Evolutionary conservation across 352 stramenopile genomes (phyloP).

Genomic region (Phytophthora macrochlamydospora): DNA sequence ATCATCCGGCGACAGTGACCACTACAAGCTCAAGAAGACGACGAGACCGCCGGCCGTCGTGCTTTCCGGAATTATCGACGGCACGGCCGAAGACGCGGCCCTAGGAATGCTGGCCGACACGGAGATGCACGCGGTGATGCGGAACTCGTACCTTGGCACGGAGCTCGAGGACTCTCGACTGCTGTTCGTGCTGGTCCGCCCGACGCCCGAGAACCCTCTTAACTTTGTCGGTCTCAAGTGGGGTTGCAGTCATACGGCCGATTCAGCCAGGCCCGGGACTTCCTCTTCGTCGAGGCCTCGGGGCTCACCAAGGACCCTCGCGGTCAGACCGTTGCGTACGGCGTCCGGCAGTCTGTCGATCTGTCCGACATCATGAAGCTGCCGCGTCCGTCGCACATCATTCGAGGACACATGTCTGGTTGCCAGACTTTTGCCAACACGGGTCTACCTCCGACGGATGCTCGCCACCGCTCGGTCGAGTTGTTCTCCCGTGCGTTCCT

Average conservation of each 20-base stretch:
- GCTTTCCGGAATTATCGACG: constrained; percentile 26
- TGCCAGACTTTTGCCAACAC: constrained; percentile 36
- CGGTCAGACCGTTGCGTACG: constrained; percentile 32
- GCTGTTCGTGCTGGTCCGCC: constrained; percentile 31
- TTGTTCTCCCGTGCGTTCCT: constrained; percentile 37
- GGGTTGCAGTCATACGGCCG: constrained; percentile 31
- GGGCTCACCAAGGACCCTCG: constrained; percentile 37
- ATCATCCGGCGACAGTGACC: constrained; percentile 24
- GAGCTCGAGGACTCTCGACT: constrained; percentile 37
- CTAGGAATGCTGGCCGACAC: constrained; percentile 43
- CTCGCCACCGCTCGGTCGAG: constrained; percentile 24
- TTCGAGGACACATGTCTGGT: constrained; percentile 30
- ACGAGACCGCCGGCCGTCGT: constrained; percentile 23
- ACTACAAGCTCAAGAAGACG: constrained; percentile 23
- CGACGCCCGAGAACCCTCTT: constrained; percentile 36
- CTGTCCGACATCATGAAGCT: constrained; percentile 30
- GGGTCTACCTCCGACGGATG: constrained; percentile 15
- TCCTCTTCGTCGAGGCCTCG: constrained; percentile 45
- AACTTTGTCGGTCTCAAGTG: constrained; percentile 48
- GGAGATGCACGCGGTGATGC: constrained; percentile 31
- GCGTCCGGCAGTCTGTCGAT: constrained; percentile 34
- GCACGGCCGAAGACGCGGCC: constrained; percentile 39
- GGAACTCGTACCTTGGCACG: constrained; percentile 37
- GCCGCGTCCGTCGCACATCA: constrained; percentile 29
- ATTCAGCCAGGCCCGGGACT: constrained; percentile 41